Evolutionary conservation across 2,329 filamentous ascomycete species (phyloP), one percentile per base, ranked within the genome.

Genomic region (Apiospora marii): DNA sequence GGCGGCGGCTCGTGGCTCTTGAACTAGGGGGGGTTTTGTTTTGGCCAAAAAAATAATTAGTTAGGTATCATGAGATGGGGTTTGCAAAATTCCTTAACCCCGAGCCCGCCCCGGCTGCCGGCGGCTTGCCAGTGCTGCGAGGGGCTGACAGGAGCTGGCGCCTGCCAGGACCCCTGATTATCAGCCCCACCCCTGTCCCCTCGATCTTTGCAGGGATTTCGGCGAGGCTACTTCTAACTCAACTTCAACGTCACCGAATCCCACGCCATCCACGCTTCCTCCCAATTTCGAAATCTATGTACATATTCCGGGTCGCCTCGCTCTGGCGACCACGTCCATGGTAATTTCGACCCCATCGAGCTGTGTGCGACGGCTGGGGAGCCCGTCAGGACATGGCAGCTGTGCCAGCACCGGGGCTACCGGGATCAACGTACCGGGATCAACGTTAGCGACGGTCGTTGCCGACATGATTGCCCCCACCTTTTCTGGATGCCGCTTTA

Each of bases 231-330:
- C 58, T 64, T 64, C 4, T 3, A 64, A 64, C 58, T 64, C 34
- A 64, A 64, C 58, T 64, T 64, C 58, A 64, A 64, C 58, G 58
- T 64, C 58, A 64, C 30, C 34, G 58, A 64, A 64, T 24, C 30
- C 58, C 4, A n/a, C 34, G 12, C 10, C 1, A 0, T n/a, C 30
- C 58, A 41, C 22, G 10, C 22, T 4, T 22, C 58, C 30, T 19
- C 16, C 30, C 34, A n/a, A 41, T n/a, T 4, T 7, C 19, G 34
- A 41, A 41, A 64, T 41, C 1, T 14, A 24, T 64, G 4, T 14
- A n/a, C 19, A 64, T 64, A n/a, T 64, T 37, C 34, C 19, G 58
- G n/a, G 58, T 64, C 58, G 34, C 58, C n/a, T 2, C n/a, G 58
- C 58, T 64, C 30, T 64, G 10, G 58, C 58, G 58, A 64, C 58